A percentile compares a stretch with the other conserved stretches of the same genome.
These are phyloP conservation scores for Eucalyptus fibrosa DNA, from an alignment of 345 rosid species.

Conservation along the genomic window DNA sequence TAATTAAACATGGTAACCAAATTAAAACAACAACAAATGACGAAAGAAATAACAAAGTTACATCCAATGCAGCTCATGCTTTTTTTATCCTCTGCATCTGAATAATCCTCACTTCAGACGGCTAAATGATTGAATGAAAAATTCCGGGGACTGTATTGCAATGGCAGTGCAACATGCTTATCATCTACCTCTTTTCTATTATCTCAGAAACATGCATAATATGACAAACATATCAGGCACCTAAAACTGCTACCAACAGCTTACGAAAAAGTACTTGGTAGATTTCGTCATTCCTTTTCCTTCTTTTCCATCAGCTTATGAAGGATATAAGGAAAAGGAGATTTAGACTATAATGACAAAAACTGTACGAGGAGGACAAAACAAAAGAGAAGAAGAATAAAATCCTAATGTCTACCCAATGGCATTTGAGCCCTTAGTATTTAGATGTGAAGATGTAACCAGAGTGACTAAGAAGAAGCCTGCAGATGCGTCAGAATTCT, in stretches of 20 bases:
- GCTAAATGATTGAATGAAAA: not conserved
- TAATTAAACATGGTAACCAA: not conserved
- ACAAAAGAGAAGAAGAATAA: not conserved
- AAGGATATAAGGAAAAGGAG: not conserved
- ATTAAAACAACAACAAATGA: not conserved
- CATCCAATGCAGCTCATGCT: not conserved
- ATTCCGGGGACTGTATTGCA: not conserved
- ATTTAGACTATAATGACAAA: not conserved
- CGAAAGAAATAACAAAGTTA: not conserved
- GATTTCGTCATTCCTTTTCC: not conserved
- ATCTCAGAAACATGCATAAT: not conserved
- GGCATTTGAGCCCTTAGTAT: not conserved
- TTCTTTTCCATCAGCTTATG: not conserved
- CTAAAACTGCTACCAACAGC: not conserved
- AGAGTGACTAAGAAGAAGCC: not conserved
- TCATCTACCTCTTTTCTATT: not conserved
- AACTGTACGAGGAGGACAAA: not conserved
- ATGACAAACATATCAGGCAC: not conserved
- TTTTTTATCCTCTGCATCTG: not conserved
- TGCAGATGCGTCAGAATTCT: not conserved
- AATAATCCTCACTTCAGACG: not conserved
- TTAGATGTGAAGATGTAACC: not conserved
- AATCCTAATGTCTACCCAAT: not conserved
- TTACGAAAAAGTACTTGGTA: not conserved
- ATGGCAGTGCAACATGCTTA: not conserved